Evolutionary conservation across 257 asterid genomes (phyloP), one percentile per base, ranked within the genome.

Genomic region (Leonotis leonurus): DNA sequence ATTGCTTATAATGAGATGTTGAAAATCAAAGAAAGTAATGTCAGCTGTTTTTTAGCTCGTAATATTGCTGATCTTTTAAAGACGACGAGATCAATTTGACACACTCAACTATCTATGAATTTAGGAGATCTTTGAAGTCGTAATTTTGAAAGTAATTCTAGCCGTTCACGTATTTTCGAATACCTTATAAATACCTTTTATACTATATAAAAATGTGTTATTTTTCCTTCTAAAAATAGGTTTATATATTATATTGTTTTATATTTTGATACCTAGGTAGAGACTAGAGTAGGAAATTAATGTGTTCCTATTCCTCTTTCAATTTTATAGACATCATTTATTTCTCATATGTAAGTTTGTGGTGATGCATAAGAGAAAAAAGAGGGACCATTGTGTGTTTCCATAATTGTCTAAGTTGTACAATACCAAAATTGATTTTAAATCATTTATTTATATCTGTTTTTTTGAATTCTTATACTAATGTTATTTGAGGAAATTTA

Each of bases 391-490:
- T 61, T 44, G n/a, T 22, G 45, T 8, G 29, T 18, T 25, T 27
- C 52, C 6, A 60, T 60, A 43, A 44, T 60, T 60, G 29, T 60
- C 4, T 61, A 29, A n/a, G 67, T 26, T 12, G 52, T 18, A 17
- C 55, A 30, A 60, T 18, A 29, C 10, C 18, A 60, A 60, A 10
- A 8, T 43, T 60, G 18, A 27, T 45, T 25, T 8, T 16, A 39
- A 44, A 45, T 21, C 32, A 61, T 45, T 61, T 27, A 43, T 43
- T 60, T 26, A 11, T 61, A 10, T 32, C 26, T 3, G n/a, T 3
- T 26, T 18, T 44, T 43, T 33, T 29, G 0, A 9, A 24, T 60
- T 25, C 4, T 24, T 60, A 3, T 22, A 8, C 17, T 4, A 32
- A 11, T 36, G 2, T 35, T 16, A 16, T 60, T 36, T 8, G 22